Conservation (phyloP, 108 stramenopile genomes). For the Pseudonitzschia pungens region DNA sequence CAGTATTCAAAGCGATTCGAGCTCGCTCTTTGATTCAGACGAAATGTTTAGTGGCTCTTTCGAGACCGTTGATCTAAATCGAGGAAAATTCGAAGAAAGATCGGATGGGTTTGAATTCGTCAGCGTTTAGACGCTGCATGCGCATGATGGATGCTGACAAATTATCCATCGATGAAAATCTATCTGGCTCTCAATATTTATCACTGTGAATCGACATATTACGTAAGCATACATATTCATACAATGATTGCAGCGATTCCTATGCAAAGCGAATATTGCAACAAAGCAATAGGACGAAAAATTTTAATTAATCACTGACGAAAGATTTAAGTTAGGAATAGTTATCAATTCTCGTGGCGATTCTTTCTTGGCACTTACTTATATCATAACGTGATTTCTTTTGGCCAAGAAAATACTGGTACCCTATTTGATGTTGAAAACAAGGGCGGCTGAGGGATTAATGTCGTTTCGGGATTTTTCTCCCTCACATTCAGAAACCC, state of each 20-base stretch:
- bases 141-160: not conserved
- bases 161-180: not conserved
- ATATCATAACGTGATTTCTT: not conserved
- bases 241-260: not conserved
- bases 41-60: conserved; percentile 3
- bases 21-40: not conserved
- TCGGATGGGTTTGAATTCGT: conserved; percentile 20
- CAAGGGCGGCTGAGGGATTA: too few species aligned
- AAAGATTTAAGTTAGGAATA: too few species aligned
- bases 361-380: not conserved
- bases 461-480: too few species aligned
- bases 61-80: conserved; percentile 8
- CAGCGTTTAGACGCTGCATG: not conserved
- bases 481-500: too few species aligned
- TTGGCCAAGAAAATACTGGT: not conserved
- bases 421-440: too few species aligned
- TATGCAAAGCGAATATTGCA: too few species aligned
- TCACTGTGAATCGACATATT: not conserved
- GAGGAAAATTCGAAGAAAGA: not conserved
- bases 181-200: not conserved
- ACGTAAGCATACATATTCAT: not conserved
- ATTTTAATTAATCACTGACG: too few species aligned
- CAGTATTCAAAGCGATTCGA: not conserved
- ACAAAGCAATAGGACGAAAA: too few species aligned
- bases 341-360: not conserved